Evolutionary conservation across 2,329 filamentous ascomycete genomes (phyloP), one percentile per base, ranked within the genome.

Genomic region (Sporothrix mexicana): DNA sequence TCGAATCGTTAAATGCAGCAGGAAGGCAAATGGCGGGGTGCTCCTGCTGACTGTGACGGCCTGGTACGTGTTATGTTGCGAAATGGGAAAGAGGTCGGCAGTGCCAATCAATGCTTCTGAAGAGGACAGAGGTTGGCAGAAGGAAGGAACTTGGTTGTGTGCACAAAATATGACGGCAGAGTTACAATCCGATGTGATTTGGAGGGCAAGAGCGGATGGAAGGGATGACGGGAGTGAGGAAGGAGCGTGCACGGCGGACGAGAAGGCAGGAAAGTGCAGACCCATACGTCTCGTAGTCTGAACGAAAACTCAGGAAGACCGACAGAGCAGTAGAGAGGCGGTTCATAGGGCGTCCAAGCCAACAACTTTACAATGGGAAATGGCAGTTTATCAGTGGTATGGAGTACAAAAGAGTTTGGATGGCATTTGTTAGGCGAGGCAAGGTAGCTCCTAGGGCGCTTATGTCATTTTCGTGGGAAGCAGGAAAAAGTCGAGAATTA

Each of bases 381-480:
- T 4, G 5, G 30, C 30, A 36, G 30, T 36, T 36, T 36, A 36
- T 36, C 30, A 36, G 30, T 7, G 20, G 43, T 67, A 67, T 23
- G n/a, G n/a, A n/a, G n/a, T n/a, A n/a, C n/a, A n/a, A 36, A 30
- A 1, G 64, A 17, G 7, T 51, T 49, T 51, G 23, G 13, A 17
- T 36, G 23, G 45, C 61, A 67, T 36, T 51, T 67, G 62, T 3
- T 25, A 17, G 43, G 64, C 45, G 41, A 10, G 6, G 12, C 12
- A 66, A 15, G 30, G 61, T 47, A 66, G 9, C 61, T 47, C 1
- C 5, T 9, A 30, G 45, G 64, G 45, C 64, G 64, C 45, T 67
- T 67, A 67, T 67, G 64, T 67, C 64, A 67, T 67, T 67, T 45
- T 51, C 45, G 47, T 30, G 36, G 23, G 59, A 64, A 64, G 36